Percentiles rank a stretch among this genome's conserved stretches.
Conservation (phyloP, 768 basidiomycete genomes). For the Epithele typhae region DNA sequence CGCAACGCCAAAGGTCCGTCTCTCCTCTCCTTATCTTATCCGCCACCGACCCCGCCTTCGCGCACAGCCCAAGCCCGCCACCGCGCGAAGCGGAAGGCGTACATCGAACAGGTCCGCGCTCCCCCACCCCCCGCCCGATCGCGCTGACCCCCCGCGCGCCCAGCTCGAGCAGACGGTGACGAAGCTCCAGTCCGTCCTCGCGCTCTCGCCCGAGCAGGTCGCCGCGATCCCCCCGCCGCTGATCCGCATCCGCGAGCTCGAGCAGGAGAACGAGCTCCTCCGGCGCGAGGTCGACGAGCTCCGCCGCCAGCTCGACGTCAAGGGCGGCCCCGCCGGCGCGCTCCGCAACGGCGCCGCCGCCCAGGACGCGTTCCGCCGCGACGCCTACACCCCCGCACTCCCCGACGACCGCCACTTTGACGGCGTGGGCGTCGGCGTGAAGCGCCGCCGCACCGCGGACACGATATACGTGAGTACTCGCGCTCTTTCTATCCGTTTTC, state of each 20-base stretch:
- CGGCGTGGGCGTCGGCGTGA: conserved; percentile 20
- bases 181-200: conserved; percentile 73
- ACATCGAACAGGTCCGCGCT: conserved; percentile 73
- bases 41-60: conserved; percentile 7
- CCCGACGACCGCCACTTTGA: conserved; percentile 22
- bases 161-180: conserved; percentile 85
- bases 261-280: conserved; percentile 71
- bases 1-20: conserved; percentile 27
- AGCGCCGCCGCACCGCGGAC: conserved; percentile 25
- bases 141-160: not conserved
- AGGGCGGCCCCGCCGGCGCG: conserved; percentile 21
- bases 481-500: too few species aligned
- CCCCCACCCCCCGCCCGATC: not conserved
- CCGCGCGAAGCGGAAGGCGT: conserved; percentile 89
- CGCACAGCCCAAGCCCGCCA: conserved; percentile 86
- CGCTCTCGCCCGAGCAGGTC: conserved; percentile 71
- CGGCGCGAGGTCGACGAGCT: conserved; percentile 72
- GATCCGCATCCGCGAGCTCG: conserved; percentile 74
- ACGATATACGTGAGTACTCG: conserved; percentile 24
- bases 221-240: conserved; percentile 68
- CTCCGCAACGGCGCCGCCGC: too few species aligned
- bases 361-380: too few species aligned
- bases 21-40: too few species aligned
- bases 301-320: conserved; percentile 50
- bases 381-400: conserved; percentile 10